A percentile compares a stretch with the other conserved stretches of the same genome.
Evolutionary conservation across 371 early-diverging fungal species (phyloP).

Genomic region (Chytridiales sp.): DNA sequence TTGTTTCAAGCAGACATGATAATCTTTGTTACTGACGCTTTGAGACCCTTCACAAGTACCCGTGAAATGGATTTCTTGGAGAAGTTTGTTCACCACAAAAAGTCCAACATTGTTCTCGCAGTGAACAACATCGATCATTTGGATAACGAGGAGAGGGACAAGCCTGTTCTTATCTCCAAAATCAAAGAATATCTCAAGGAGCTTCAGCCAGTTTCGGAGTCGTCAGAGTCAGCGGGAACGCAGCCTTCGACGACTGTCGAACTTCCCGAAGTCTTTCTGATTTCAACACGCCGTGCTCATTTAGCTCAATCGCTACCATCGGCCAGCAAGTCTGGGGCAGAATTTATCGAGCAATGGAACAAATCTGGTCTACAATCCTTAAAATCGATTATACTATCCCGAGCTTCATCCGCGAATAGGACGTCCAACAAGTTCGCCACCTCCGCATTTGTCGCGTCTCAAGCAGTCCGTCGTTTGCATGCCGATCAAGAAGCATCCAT

Average conservation of each 20-base stretch:
- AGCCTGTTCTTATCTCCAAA: not conserved
- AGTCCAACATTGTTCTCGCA: slow-evolving; percentile 30
- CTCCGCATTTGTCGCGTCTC: slow-evolving; percentile 11
- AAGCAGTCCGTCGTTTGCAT: slow-evolving; percentile 11
- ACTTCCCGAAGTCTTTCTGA: slow-evolving; percentile 21
- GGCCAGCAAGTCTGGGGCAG: slow-evolving; percentile 1
- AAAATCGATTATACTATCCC: slow-evolving; percentile 21
- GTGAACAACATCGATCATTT: slow-evolving; percentile 22
- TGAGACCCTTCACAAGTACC: slow-evolving; percentile 12
- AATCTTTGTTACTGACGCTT: slow-evolving; percentile 30
- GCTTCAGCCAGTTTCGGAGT: not conserved
- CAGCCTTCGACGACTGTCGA: not conserved
- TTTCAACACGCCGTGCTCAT: slow-evolving; percentile 19
- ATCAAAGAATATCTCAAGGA: too few relatives aligned
- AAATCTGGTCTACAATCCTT: slow-evolving; percentile 30
- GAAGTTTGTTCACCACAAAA: slow-evolving; percentile 20
- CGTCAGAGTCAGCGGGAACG: not conserved
- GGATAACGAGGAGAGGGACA: not conserved
- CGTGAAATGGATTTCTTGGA: slow-evolving; percentile 28
- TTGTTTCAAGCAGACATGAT: slow-evolving; percentile 31
- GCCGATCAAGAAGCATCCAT: slow-evolving; percentile 19
- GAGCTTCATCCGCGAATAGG: slow-evolving; percentile 18
- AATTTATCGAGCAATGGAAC: slow-evolving; percentile 20
- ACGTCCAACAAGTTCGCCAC: slow-evolving; percentile 1
- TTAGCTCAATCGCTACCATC: slow-evolving; percentile 7